Evolutionary conservation across 2,329 filamentous ascomycete genomes (phyloP).

Genomic region (Biscogniauxia sp.): DNA sequence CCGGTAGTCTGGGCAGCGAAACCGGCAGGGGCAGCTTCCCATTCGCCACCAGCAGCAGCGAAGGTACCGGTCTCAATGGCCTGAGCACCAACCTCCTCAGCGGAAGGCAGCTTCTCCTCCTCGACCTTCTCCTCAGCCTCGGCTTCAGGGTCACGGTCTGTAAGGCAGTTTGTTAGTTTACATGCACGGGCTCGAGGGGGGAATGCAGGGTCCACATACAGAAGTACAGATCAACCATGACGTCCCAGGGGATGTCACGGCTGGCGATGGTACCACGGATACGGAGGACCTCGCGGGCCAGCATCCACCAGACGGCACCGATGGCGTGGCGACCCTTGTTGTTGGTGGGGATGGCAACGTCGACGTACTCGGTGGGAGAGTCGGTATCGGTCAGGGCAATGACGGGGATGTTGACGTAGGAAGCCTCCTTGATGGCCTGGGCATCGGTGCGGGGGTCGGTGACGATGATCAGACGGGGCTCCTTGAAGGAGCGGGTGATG

Average conservation of each 20-base stretch:
- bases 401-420: slow-evolving; percentile 99
- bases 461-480: slow-evolving; percentile 98
- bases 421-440: slow-evolving; percentile 99
- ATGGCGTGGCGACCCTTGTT: slow-evolving; percentile 99
- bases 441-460: slow-evolving; percentile 99
- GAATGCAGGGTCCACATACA: slow-evolving; percentile 51
- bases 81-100: slow-evolving; percentile 78
- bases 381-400: slow-evolving; percentile 99
- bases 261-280: slow-evolving; percentile 94
- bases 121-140: slow-evolving; percentile 98
- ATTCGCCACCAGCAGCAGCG: slow-evolving; percentile 64
- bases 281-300: slow-evolving; percentile 98
- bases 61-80: slow-evolving; percentile 75
- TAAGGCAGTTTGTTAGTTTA: slow-evolving; percentile 18
- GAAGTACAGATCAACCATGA: slow-evolving; percentile 99
- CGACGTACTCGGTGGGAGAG: slow-evolving; percentile 99
- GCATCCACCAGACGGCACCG: slow-evolving; percentile 98
- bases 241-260: slow-evolving; percentile 97
- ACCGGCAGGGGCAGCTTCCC: slow-evolving; percentile 76
- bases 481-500: slow-evolving; percentile 99
- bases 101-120: slow-evolving; percentile 85
- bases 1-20: slow-evolving; percentile 61
- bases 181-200: not conserved
- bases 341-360: slow-evolving; percentile 99
- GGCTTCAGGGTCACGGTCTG: slow-evolving; percentile 95